phyloP scores from a whole-genome alignment of 1,139 yeast genomes.

The Candida mesenterica region DNA sequence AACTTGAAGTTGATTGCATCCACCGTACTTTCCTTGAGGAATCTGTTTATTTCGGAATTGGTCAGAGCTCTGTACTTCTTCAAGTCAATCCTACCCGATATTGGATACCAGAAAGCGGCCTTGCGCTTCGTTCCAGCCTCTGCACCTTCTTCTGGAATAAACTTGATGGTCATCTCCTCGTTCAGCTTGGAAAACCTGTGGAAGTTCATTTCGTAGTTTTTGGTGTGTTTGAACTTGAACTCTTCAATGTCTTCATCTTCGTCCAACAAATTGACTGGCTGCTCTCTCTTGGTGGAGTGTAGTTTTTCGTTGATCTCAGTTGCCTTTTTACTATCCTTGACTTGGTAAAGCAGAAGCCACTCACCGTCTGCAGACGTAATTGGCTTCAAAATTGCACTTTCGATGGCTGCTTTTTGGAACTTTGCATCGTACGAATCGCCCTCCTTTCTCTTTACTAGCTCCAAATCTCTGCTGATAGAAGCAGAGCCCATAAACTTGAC shows the following conservation, averaged over 20 bases:
- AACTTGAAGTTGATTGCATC: constrained; percentile 59
- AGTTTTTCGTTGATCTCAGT: constrained; percentile 41
- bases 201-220: constrained; percentile 80
- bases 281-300: constrained; percentile 51
- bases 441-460: constrained; percentile 35
- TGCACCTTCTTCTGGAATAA: constrained; percentile 60
- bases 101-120: constrained; percentile 74
- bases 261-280: constrained; percentile 41
- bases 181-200: constrained; percentile 45
- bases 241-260: constrained; percentile 39
- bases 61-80: constrained; percentile 71
- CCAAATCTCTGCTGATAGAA: constrained; percentile 45
- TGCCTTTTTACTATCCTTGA: constrained; percentile 25
- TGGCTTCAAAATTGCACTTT: constrained; percentile 72
- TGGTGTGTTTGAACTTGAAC: constrained; percentile 60
- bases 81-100: constrained; percentile 74
- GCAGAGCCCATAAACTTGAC: constrained; percentile 84
- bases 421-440: constrained; percentile 37
- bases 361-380: constrained; percentile 73
- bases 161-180: constrained; percentile 45
- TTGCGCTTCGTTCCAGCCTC: constrained; percentile 53
- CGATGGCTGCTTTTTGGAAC: constrained; percentile 44
- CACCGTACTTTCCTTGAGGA: constrained; percentile 49
- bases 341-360: constrained; percentile 74
- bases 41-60: constrained; percentile 48